Base-by-base conservation (phyloP, 768 basidiomycete species). In the Coprinopsis cinerea region DNA sequence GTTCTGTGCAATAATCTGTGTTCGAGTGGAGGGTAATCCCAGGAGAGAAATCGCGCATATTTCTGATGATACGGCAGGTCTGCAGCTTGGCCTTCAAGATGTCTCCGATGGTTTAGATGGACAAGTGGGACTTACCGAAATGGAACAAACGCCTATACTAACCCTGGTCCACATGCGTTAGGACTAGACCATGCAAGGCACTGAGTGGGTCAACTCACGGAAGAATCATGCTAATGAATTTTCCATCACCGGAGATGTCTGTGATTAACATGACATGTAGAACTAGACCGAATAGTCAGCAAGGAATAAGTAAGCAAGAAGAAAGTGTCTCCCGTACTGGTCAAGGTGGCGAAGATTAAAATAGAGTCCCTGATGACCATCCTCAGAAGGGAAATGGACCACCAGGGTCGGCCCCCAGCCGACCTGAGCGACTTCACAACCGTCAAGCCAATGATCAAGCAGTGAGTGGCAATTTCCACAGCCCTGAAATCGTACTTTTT, bases 61-160 rank as follows among this genome's bases (percentile, higher is more conserved):
- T 24, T 18, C 6, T 43, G 4, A 43, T 43, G 23, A 43, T 26
- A 9, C 41, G 13, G 24, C 41, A 43, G 4, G 41, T 40, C 37
- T 40, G 37, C 7, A 40, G 18, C n/a, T n/a, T n/a, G n/a, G n/a
- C n/a, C n/a, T n/a, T n/a, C n/a, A n/a, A n/a, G n/a, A n/a, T n/a
- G n/a, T n/a, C n/a, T n/a, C n/a, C n/a, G n/a, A n/a, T n/a, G n/a
- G n/a, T n/a, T n/a, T n/a, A n/a, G n/a, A n/a, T n/a, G n/a, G n/a
- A n/a, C n/a, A n/a, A n/a, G n/a, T n/a, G n/a, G n/a, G n/a, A 47
- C 53, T 34, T 47, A 58, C 57, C 5, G 49, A n/a, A 20, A 48
- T 44, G 10, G 57, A 49, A 11, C 39, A 11, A 2, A 54, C 34
- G 25, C 43, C 27, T 11, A 49, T 17, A 23, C 30, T 49, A 6